Evolutionary conservation across 257 asterid genomes (phyloP).

Genomic region (Solanum etuberosum): DNA sequence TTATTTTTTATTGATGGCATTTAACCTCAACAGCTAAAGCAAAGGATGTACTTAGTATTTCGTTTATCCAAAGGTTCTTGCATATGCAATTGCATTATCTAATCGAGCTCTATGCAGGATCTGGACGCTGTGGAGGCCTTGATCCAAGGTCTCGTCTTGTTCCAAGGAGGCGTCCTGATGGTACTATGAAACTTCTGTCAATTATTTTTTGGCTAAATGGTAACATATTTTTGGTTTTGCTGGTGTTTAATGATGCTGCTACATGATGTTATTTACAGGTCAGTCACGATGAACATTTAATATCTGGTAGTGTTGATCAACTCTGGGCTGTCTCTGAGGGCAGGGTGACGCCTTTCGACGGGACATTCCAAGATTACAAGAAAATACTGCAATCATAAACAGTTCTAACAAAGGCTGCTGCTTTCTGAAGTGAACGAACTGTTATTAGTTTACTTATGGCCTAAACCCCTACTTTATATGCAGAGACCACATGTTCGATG

Average conservation of each 20-base stretch:
- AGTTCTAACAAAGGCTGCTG: background rate
- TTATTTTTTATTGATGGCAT: background rate
- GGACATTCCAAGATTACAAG: slow-evolving; percentile 87
- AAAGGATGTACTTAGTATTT: background rate
- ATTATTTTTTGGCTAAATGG: background rate
- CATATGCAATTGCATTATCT: background rate
- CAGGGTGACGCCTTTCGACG: slow-evolving; percentile 53
- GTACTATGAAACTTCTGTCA: slow-evolving; percentile 24
- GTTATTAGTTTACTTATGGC: background rate
- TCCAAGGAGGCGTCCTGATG: slow-evolving; percentile 98
- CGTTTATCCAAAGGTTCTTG: background rate
- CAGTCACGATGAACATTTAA: slow-evolving; percentile 93
- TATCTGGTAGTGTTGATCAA: slow-evolving; percentile 92
- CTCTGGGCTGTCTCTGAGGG: slow-evolving; percentile 90
- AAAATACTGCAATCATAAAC: slow-evolving; percentile 55
- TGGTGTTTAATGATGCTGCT: slow-evolving; percentile 5
- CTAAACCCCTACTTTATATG: background rate
- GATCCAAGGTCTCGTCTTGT: slow-evolving; percentile 91
- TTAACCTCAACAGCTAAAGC: background rate
- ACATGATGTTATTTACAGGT: slow-evolving; percentile 37
- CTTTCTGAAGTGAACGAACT: background rate
- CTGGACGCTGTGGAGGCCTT: slow-evolving; percentile 97
- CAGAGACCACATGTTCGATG: background rate
- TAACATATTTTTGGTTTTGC: background rate
- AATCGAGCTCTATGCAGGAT: slow-evolving; percentile 38